phyloP scores from a whole-genome alignment of 805 yeast genomes.

The Myxozyma kluyveri region DNA sequence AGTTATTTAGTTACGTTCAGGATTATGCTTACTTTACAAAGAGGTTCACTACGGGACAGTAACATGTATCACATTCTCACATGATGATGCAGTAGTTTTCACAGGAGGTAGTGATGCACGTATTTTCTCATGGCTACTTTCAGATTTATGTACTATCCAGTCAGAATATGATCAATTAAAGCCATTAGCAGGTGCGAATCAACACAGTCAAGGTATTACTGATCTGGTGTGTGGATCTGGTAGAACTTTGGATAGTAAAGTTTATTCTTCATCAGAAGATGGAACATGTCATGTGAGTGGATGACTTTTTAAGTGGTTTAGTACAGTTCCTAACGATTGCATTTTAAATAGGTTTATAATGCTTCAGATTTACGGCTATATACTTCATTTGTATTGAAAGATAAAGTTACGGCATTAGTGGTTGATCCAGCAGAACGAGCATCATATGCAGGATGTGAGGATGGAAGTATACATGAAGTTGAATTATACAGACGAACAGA shows the following conservation, averaged over 20 bases:
- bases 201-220: constrained; percentile 49
- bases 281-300: constrained; percentile 35
- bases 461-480: constrained; percentile 46
- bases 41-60: constrained; percentile 84
- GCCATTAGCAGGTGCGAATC: constrained; percentile 35
- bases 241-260: constrained; percentile 53
- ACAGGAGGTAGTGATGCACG: constrained; percentile 84
- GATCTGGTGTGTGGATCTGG: constrained; percentile 54
- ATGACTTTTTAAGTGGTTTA: constrained; percentile 32
- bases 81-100: constrained; percentile 63
- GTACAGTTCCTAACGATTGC: neutral
- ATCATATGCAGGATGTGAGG: constrained; percentile 57
- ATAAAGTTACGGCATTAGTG: constrained; percentile 55
- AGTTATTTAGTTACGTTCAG: constrained; percentile 51
- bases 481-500: constrained; percentile 48
- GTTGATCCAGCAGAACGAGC: constrained; percentile 79
- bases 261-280: constrained; percentile 71
- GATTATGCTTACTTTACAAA: constrained; percentile 64
- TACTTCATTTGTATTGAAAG: constrained; percentile 69
- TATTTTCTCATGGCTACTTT: constrained; percentile 66
- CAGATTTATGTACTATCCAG: constrained; percentile 51
- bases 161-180: constrained; percentile 36
- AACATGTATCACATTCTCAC: constrained; percentile 55
- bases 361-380: constrained; percentile 48
- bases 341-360: constrained; percentile 63